Percentiles rank a stretch among this genome's conserved stretches.
These are phyloP conservation scores for Penicillium subrubescens DNA, from an alignment of 495 filamentous ascomycete species.

Conservation along the genomic window DNA sequence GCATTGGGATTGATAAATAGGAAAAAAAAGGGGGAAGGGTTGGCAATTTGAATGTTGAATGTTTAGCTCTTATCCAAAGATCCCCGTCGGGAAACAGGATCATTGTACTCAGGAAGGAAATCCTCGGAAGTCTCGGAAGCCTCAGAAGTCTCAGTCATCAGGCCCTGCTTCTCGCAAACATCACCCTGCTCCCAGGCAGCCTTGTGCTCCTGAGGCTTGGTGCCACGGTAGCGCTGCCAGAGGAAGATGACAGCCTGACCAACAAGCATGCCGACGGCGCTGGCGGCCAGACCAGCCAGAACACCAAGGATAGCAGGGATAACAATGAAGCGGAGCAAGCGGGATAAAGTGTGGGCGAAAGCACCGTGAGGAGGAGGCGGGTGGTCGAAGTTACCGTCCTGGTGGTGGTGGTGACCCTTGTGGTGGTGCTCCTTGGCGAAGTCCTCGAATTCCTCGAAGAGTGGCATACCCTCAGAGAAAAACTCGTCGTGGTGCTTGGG, in stretches of 20 bases:
- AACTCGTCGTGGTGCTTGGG: slow-evolving; percentile 14
- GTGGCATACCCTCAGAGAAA: slow-evolving; percentile 18
- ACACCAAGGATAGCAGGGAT: slow-evolving; percentile 51
- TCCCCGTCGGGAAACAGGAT: slow-evolving; percentile 17
- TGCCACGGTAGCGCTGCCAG: slow-evolving; percentile 50
- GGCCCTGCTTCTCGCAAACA: slow-evolving; percentile 43
- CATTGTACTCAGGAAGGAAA: slow-evolving; percentile 39
- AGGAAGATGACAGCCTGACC: slow-evolving; percentile 53
- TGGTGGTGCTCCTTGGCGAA: slow-evolving; percentile 11
- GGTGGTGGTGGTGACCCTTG: slow-evolving; percentile 1
- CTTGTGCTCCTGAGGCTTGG: slow-evolving; percentile 29
- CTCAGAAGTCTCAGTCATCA: slow-evolving; percentile 38
- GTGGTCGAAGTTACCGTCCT: slow-evolving; percentile 17
- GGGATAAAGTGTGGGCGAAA: slow-evolving; percentile 46
- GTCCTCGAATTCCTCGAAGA: slow-evolving; percentile 5
- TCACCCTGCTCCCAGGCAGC: slow-evolving; percentile 40
- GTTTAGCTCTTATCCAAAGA: slow-evolving; percentile 37
- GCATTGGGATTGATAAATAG: neutral
- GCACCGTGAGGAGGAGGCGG: slow-evolving; percentile 31
- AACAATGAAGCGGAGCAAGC: slow-evolving; percentile 52
- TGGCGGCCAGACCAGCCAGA: slow-evolving; percentile 51
- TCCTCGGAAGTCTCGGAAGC: slow-evolving; percentile 36
- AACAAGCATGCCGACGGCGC: slow-evolving; percentile 56
- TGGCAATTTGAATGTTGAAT: neutral
- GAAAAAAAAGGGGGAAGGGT: neutral